Evolutionary conservation across 129 eudicot genomes (phyloP), one percentile per base, ranked within the genome.

Genomic region (Tagetes patula): DNA sequence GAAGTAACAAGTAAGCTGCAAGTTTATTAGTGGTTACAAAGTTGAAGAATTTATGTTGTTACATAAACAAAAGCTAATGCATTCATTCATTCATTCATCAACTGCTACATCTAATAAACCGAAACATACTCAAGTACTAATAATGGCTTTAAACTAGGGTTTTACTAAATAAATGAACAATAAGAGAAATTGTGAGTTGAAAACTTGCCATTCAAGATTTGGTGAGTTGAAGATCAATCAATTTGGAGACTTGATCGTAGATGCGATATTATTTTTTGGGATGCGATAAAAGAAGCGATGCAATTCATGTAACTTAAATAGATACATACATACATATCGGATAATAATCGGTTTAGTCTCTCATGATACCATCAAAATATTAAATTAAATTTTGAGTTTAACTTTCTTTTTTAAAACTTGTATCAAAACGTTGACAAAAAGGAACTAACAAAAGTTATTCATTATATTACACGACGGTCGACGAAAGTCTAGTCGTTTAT

Each of bases 21-120:
- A 50, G 2, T 50, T 50, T 50, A 50, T 50, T n/a, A 50, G 58
- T 20, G 58, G 58, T n/a, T 50, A 50, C 58, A 50, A 50, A 55
- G 12, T 2, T 55, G 7, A 54, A 54, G 61, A 20, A 20, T 20
- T 20, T 20, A 20, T 20, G 27, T 20, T 20, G 27, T 20, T 20
- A 20, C 46, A 0, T 8, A 41, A 41, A 41, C 46, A 41, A 41
- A 41, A 41, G 7, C 46, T 8, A 41, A 8, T 41, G 46, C 46
- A 41, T 5, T 41, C 46, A 43, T 43, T 2, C 6, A 43, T 10
- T 0, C 47, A 48, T 52, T 13, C 31, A 13, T 13, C 31, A 52
- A 52, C 31, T n/a, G 60, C 34, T 4, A 50, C 31, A 50, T 50
- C 58, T 54, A 1, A 6, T 7, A 10, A 54, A 54, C 11, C 8